A percentile compares a stretch with the other conserved stretches of the same genome.
Conservation (phyloP, 768 basidiomycete genomes). For the Steccherinum ochraceum region DNA sequence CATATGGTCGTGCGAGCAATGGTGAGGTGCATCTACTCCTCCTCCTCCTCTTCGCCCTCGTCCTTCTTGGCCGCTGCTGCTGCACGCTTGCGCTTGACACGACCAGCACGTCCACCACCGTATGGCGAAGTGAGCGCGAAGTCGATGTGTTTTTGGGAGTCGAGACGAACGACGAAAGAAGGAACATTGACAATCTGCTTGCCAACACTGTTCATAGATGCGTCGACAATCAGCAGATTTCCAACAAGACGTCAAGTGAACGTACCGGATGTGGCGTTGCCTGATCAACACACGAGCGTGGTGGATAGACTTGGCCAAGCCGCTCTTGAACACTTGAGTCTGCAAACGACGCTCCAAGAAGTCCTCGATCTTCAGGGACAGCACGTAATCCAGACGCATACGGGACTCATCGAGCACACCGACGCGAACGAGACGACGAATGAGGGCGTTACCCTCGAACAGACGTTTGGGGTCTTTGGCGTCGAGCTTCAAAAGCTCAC, state of each 20-base stretch:
- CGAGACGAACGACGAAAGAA: slow-evolving; percentile 94
- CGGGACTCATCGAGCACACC: slow-evolving; percentile 98
- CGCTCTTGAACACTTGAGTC: slow-evolving; percentile 99
- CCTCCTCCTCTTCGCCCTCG: slow-evolving; percentile 63
- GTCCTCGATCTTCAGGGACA: slow-evolving; percentile 98
- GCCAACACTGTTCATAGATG: slow-evolving; percentile 70
- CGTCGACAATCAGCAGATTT: background rate
- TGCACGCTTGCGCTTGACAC: slow-evolving; percentile 88
- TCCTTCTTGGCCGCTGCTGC: slow-evolving; percentile 82
- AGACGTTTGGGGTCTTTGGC: slow-evolving; percentile 99
- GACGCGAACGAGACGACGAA: slow-evolving; percentile 94
- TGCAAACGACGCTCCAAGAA: slow-evolving; percentile 99
- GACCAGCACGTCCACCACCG: slow-evolving; percentile 84
- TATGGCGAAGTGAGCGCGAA: slow-evolving; percentile 96
- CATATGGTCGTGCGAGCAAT: background rate
- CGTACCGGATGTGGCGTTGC: slow-evolving; percentile 96
- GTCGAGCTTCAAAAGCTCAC: slow-evolving; percentile 99
- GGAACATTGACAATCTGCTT: slow-evolving; percentile 98
- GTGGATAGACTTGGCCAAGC: slow-evolving; percentile 96
- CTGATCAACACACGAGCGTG: slow-evolving; percentile 97
- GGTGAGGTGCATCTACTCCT: slow-evolving; percentile 15
- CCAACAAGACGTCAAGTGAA: slow-evolving; percentile 9
- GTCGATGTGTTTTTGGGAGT: slow-evolving; percentile 98
- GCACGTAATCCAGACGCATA: slow-evolving; percentile 99
- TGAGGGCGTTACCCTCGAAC: slow-evolving; percentile 98